Percentiles rank a stretch among this genome's conserved stretches.
Evolutionary conservation across 2,329 filamentous ascomycete genomes (phyloP).

Genomic region (Trichoderma pleuroti): DNA sequence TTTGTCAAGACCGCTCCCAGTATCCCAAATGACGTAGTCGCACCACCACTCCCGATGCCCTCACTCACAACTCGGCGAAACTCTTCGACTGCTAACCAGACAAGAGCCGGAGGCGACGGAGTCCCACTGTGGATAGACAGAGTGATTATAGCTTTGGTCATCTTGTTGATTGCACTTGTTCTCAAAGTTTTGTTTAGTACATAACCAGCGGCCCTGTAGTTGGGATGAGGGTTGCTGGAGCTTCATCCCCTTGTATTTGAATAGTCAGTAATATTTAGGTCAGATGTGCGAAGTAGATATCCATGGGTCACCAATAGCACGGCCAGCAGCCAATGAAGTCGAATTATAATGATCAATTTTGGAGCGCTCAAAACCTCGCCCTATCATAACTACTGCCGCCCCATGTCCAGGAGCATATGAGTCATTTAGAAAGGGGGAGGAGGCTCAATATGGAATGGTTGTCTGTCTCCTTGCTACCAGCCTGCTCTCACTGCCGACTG

Average conservation of each 20-base stretch:
- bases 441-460: not conserved
- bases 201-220: slow-evolving; percentile 16
- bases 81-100: not conserved
- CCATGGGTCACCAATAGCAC: not conserved
- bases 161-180: slow-evolving; percentile 68
- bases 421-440: not conserved
- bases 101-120: not conserved
- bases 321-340: not conserved
- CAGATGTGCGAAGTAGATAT: not conserved
- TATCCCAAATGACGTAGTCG: not conserved
- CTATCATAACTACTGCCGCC: not conserved
- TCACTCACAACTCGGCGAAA: not conserved
- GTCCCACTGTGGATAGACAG: slow-evolving; percentile 77
- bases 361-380: not conserved
- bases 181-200: slow-evolving; percentile 48
- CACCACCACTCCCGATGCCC: not conserved
- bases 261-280: not conserved
- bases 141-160: slow-evolving; percentile 68
- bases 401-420: too few relatives aligned
- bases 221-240: not conserved
- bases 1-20: slow-evolving; percentile 42
- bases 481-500: not conserved
- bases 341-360: not conserved
- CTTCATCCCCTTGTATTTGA: not conserved
- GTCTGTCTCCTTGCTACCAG: not conserved